A percentile compares a stretch with the other conserved stretches of the same genome.
phyloP scores from a whole-genome alignment of 768 basidiomycete genomes.

The Omphalotus guepiniiformis region DNA sequence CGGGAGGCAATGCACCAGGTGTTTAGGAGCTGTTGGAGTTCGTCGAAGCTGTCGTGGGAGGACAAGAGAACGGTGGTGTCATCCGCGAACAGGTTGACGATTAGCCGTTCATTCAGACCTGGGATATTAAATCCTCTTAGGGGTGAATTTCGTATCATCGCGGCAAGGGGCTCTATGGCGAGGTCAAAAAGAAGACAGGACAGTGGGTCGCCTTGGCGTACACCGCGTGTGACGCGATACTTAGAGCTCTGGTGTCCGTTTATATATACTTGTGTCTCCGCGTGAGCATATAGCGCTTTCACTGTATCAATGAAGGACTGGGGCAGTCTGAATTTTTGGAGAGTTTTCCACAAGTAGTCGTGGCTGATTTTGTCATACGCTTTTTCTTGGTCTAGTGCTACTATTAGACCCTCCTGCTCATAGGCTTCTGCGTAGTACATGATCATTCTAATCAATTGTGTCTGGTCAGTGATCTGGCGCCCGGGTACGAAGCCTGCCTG shows the following conservation, averaged over 20 bases:
- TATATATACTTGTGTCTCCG: constrained; percentile 18
- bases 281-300: constrained; percentile 16
- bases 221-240: constrained; percentile 16
- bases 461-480: constrained; percentile 12
- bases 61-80: constrained; percentile 19
- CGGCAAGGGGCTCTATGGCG: constrained; percentile 27
- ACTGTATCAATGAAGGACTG: constrained; percentile 13
- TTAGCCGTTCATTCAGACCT: constrained; percentile 5
- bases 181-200: constrained; percentile 29
- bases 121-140: constrained; percentile 17
- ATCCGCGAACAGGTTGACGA: constrained; percentile 21
- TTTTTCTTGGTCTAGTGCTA: constrained; percentile 1
- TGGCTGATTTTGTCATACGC: constrained; percentile 16
- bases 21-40: constrained; percentile 5
- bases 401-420: constrained; percentile 12
- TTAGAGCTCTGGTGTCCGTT: constrained; percentile 19
- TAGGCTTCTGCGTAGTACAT: constrained; percentile 6
- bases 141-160: constrained; percentile 10
- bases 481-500: constrained; percentile 24
- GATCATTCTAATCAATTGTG: constrained; percentile 13
- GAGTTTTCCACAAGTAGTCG: constrained; percentile 9
- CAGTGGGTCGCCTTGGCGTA: constrained; percentile 26
- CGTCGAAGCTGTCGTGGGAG: not conserved
- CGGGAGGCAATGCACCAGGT: constrained; percentile 11
- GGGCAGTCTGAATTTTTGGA: constrained; percentile 6